These are phyloP conservation scores for Neurospora sp. DNA, from an alignment of 495 filamentous ascomycete species.

Conservation along the genomic window DNA sequence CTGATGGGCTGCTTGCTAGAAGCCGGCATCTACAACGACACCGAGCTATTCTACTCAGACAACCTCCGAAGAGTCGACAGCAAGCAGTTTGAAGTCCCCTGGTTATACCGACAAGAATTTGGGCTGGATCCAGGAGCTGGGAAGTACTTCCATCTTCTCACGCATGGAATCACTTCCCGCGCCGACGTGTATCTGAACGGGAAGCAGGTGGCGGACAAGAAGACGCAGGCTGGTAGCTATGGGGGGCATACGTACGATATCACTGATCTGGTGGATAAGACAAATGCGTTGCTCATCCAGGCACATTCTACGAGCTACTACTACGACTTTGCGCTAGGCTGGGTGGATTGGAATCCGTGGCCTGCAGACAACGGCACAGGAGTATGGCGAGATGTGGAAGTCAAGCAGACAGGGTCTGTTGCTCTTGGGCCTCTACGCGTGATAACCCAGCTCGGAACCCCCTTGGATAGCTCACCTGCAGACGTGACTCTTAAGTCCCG, in stretches of 20 bases:
- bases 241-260: conserved; percentile 46
- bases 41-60: conserved; percentile 47
- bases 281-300: conserved; percentile 43
- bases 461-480: conserved; percentile 21
- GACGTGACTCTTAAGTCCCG: conserved; percentile 37
- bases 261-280: conserved; percentile 26
- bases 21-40: conserved; percentile 44
- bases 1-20: conserved; percentile 50
- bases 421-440: conserved; percentile 41
- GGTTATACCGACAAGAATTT: conserved; percentile 54
- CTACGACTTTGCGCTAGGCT: conserved; percentile 49
- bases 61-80: conserved; percentile 37
- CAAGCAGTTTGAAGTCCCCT: conserved; percentile 43
- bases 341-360: conserved; percentile 58
- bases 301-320: conserved; percentile 51
- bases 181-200: conserved; percentile 56
- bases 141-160: conserved; percentile 43
- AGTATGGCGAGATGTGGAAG: conserved; percentile 51
- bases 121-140: conserved; percentile 24
- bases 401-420: conserved; percentile 48
- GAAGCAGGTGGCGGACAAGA: conserved; percentile 34
- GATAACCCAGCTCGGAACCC: conserved; percentile 30
- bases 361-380: conserved; percentile 49
- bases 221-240: conserved; percentile 47
- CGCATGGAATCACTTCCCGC: conserved; percentile 50